Evolutionary conservation across 495 filamentous ascomycete species (phyloP).

Genomic region (Penicillium lividum): DNA sequence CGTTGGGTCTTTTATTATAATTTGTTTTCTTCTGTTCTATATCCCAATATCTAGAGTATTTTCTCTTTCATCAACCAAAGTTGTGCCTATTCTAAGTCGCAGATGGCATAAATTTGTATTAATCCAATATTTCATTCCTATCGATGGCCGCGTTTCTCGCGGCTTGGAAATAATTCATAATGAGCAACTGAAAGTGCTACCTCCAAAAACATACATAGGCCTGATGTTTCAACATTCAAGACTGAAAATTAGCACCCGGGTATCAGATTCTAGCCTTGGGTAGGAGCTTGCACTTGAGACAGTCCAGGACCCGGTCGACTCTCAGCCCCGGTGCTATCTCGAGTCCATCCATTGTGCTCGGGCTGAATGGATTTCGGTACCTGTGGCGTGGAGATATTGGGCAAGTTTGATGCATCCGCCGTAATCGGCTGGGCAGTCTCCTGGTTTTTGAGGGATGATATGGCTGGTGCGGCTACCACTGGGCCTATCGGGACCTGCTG

Average conservation of each 20-base stretch:
- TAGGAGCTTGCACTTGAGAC: slow-evolving; percentile 7
- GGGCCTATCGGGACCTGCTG: not conserved
- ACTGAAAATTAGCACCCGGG: not conserved
- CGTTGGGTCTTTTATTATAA: slow-evolving; percentile 21
- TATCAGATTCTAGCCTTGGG: slow-evolving; percentile 2
- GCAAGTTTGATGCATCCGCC: not conserved
- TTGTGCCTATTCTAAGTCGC: not conserved
- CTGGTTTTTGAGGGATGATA: not conserved
- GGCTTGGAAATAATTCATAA: not conserved
- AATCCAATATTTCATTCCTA: not conserved
- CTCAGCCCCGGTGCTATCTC: slow-evolving; percentile 1
- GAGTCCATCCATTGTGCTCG: slow-evolving; percentile 15
- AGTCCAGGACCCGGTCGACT: slow-evolving; percentile 4
- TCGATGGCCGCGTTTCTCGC: not conserved
- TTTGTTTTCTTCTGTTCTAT: slow-evolving; percentile 21
- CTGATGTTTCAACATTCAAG: not conserved
- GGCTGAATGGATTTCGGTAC: slow-evolving; percentile 4
- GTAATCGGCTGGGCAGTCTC: not conserved
- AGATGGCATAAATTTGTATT: not conserved
- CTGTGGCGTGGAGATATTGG: not conserved
- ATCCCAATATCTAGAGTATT: slow-evolving; percentile 17
- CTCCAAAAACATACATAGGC: not conserved
- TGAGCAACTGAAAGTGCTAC: not conserved
- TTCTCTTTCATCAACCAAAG: not conserved
- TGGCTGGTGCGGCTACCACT: not conserved